Conservation (phyloP, 2,329 filamentous ascomycete species). For the Coniella lustricola region DNA sequence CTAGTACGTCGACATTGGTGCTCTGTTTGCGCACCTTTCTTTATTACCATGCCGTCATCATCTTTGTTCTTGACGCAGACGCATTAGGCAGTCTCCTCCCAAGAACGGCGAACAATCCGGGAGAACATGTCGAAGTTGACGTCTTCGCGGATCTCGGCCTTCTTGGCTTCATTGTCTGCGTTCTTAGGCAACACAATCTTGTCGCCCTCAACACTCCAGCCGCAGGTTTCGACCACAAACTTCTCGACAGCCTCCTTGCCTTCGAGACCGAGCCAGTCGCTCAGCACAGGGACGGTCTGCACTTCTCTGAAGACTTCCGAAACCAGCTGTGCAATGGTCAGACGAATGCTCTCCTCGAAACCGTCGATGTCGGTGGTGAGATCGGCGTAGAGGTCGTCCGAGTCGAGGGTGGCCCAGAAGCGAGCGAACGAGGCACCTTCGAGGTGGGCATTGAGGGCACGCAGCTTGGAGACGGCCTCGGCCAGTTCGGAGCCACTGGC, state of each 20-base stretch:
- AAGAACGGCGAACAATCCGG: constrained; percentile 73
- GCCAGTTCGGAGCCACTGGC: constrained; percentile 63
- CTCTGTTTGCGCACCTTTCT: neutral
- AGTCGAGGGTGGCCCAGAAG: constrained; percentile 92
- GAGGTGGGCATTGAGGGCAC: constrained; percentile 76
- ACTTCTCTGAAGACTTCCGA: constrained; percentile 74
- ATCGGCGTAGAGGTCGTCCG: constrained; percentile 92
- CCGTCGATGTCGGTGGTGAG: constrained; percentile 88
- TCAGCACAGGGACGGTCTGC: constrained; percentile 53
- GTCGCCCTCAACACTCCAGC: constrained; percentile 70
- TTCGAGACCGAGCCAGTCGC: constrained; percentile 66
- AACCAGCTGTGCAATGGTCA: constrained; percentile 82
- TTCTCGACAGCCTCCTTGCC: constrained; percentile 61
- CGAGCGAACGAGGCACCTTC: constrained; percentile 81
- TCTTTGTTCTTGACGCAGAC: neutral
- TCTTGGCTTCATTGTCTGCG: constrained; percentile 96
- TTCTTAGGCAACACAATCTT: constrained; percentile 77
- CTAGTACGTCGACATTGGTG: neutral
- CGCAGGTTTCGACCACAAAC: constrained; percentile 78
- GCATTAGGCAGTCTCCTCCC: constrained; percentile 67
- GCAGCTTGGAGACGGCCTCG: constrained; percentile 86
- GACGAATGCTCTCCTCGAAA: constrained; percentile 89
- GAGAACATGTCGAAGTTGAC: constrained; percentile 85
- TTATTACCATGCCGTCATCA: neutral
- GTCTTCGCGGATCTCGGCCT: constrained; percentile 89